Base-by-base conservation (phyloP, 441 rosid genomes). In the Brassica balearica region DNA sequence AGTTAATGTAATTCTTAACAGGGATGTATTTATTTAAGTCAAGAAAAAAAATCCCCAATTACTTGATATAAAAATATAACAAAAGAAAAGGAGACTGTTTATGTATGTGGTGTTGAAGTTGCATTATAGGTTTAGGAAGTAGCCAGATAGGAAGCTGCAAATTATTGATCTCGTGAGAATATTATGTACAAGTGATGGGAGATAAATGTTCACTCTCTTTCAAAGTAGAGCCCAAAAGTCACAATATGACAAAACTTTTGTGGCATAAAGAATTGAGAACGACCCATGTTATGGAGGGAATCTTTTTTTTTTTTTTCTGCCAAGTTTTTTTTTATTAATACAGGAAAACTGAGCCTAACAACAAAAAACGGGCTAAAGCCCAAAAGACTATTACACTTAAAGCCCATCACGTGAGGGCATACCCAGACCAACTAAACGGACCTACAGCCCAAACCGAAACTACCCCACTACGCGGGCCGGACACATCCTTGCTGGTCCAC, bases 221-320 rank as follows among this genome's bases (percentile, higher is more conserved):
- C 75, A 9, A 69, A 51, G 82, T 79, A 79, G 82, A 74, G 82
- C 82, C 82, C 82, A 74, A 74, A 55, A 69, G 23, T 55, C 82
- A 69, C 71, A 63, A 79, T 64, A 69, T 74, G 82, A 69, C 82
- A 79, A 79, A 53, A 79, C 43, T 69, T 73, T 53, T 69, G 78
- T 62, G 75, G 61, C 75, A 53, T 62, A 62, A 73, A 79, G 78
- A 62, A 68, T 62, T 73, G 82, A 68, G 71, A 79, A 73, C 60
- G 82, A 79, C 74, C 78, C 70, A 79, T 68, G 82, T 68, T 79
- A 53, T 73, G 71, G 67, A 73, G 60, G 65, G 74, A 73, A 62
- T 74, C 1, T 19, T 19, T 19, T 29, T 29, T 0, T 29, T 29
- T 29, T 29, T 29, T 29, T 29, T 29, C 34, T 4, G 34, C 34